Conservation (phyloP, 345 rosid genomes). For the Passiflora organensis region DNA sequence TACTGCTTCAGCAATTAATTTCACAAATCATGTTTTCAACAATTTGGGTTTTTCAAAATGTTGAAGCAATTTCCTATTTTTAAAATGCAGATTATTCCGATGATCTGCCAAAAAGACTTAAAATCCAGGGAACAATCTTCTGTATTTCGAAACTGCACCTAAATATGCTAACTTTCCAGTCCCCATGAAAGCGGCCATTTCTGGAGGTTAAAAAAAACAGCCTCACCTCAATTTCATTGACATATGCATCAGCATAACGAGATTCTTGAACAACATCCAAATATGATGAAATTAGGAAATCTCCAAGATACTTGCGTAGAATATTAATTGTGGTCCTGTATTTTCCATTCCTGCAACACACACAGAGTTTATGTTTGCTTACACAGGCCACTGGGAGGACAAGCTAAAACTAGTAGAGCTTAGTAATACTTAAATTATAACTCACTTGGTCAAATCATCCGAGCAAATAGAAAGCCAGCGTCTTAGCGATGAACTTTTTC, state of each 20-base stretch:
- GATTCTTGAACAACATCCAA: constrained; percentile 59
- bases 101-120: too few relatives aligned
- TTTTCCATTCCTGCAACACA: constrained; percentile 56
- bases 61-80: too few relatives aligned
- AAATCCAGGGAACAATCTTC: background rate
- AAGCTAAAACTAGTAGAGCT: background rate
- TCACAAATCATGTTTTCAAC: too few relatives aligned
- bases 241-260: constrained; percentile 64
- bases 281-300: constrained; percentile 75
- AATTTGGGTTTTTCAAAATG: too few relatives aligned
- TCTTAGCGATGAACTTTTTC: constrained; percentile 54
- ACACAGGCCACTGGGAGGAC: background rate
- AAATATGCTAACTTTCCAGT: background rate
- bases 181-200: background rate
- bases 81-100: too few relatives aligned
- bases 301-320: constrained; percentile 88
- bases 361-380: constrained; percentile 6
- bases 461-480: constrained; percentile 90
- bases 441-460: constrained; percentile 76
- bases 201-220: too few relatives aligned
- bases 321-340: constrained; percentile 47
- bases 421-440: constrained; percentile 1
- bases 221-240: constrained; percentile 86
- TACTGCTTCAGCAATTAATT: too few relatives aligned
- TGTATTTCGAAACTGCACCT: background rate